A percentile compares a stretch with the other conserved stretches of the same genome.
Conservation (phyloP, 2,329 filamentous ascomycete genomes). For the Alternaria sp. region DNA sequence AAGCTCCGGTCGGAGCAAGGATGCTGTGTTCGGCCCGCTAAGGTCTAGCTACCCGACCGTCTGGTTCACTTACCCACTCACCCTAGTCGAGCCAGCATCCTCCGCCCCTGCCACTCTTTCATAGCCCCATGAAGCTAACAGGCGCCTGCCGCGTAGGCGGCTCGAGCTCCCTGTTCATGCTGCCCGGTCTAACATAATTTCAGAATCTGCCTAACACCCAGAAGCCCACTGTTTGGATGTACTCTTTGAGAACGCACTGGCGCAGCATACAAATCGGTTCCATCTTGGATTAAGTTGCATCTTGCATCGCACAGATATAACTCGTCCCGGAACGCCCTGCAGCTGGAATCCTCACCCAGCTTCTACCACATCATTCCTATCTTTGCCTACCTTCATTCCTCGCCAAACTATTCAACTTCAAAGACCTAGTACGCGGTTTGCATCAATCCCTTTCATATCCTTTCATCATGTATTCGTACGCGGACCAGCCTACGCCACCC, state of each 20-base stretch:
- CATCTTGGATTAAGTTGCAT: conserved; percentile 30
- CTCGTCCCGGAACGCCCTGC: conserved; percentile 37
- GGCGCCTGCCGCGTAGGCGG: conserved; percentile 46
- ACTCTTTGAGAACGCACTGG: conserved; percentile 44
- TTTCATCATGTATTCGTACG: conserved; percentile 33
- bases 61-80: conserved; percentile 27
- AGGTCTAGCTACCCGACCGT: conserved; percentile 41
- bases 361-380: conserved; percentile 14
- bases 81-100: conserved; percentile 34
- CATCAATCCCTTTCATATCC: conserved; percentile 12
- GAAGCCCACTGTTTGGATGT: conserved; percentile 41
- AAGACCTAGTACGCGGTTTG: conserved; percentile 17
- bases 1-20: conserved; percentile 36
- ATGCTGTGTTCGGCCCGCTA: conserved; percentile 43
- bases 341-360: conserved; percentile 26
- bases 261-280: conserved; percentile 41
- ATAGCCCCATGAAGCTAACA: conserved; percentile 46
- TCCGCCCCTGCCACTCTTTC: conserved; percentile 18
- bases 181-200: conserved; percentile 42
- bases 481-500: conserved; percentile 44
- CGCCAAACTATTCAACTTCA: conserved; percentile 3
- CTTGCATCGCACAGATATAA: conserved; percentile 42
- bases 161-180: conserved; percentile 39
- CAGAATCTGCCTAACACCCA: conserved; percentile 50
- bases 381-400: conserved; percentile 14